Evolutionary conservation across 2,329 filamentous ascomycete species (phyloP), one percentile per base, ranked within the genome.

Genomic region (Cryphonectria radicalis): DNA sequence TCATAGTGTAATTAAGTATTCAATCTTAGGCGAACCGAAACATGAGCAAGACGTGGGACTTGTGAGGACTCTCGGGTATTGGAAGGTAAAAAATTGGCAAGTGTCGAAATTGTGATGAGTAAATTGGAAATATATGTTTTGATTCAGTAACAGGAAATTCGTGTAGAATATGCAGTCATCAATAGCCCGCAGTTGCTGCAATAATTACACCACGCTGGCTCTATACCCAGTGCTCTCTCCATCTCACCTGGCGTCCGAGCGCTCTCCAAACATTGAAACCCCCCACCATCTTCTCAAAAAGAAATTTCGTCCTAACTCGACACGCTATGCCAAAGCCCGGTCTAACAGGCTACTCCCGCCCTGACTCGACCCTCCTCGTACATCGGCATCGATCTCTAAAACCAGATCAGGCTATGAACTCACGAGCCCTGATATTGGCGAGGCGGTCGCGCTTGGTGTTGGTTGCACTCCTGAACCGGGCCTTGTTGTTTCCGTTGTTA

Each of bases 151-250:
- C 60, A 69, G 59, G 53, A 63, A 71, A 71, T 59, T 42, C 42
- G 63, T 68, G 66, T 69, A 71, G 60, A 69, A 71, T 69, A 69
- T 62, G 66, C 66, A 66, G 66, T 62, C 66, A 63, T 71, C 57
- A 43, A 53, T 66, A 71, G 50, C 55, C 66, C 59, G 66, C 55
- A 64, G 19, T 65, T 65, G 70, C 66, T 68, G 60, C 62, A 50
- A 32, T 65, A 50, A 68, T 60, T 50, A 46, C 53, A 63, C 63
- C 37, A 53, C 62, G 60, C 50, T 40, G 50, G 50, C 66, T 71
- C 66, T 68, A 71, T 71, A 25, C 65, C 68, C 70, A 71, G 68
- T 66, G 66, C 62, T 17, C 57, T 50, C 68, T 13, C 46, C 46
- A 32, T 66, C 40, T 66, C 62, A 57, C 55, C 60, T 25, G 66